phyloP scores from a whole-genome alignment of 306 rosid species.

The Astragalus membranaceus region DNA sequence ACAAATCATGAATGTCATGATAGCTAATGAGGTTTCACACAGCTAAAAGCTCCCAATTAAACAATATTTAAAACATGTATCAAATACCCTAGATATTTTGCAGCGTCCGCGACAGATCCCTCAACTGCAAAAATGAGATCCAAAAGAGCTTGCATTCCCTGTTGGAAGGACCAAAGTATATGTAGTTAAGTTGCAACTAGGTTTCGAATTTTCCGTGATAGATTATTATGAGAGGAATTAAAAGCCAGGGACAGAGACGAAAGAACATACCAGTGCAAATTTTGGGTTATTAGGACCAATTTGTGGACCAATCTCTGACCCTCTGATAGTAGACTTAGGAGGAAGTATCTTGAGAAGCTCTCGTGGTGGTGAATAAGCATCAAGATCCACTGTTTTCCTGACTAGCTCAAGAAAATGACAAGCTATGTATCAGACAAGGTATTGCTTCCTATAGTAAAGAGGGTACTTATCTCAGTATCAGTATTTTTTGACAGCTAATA shows the following conservation, averaged over 20 bases:
- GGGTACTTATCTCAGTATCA: background rate
- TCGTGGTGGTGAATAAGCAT: constrained; percentile 58
- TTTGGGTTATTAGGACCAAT: constrained; percentile 82
- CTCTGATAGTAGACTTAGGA: constrained; percentile 64
- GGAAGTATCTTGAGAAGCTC: constrained; percentile 90
- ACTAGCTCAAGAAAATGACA: constrained; percentile 35
- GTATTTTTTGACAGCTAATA: background rate
- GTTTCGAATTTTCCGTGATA: background rate
- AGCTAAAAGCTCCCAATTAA: background rate
- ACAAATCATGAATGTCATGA: background rate
- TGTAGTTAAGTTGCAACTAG: constrained; percentile 2
- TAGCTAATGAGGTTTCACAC: background rate
- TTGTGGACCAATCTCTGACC: constrained; percentile 65
- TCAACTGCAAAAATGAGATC: constrained; percentile 74
- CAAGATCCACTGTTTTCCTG: constrained; percentile 65
- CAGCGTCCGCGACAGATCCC: constrained; percentile 78
- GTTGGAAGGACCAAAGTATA: constrained; percentile 13
- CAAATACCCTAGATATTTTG: constrained; percentile 76
- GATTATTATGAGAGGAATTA: background rate
- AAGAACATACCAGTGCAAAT: constrained; percentile 44
- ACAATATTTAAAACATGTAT: constrained; percentile 5
- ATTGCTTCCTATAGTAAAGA: background rate
- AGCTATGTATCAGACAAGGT: constrained; percentile 18
- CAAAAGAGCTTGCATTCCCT: constrained; percentile 96
- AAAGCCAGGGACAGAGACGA: background rate